Conservation (phyloP, 208 protist genomes). For the Leishmania guyanensis region DNA sequence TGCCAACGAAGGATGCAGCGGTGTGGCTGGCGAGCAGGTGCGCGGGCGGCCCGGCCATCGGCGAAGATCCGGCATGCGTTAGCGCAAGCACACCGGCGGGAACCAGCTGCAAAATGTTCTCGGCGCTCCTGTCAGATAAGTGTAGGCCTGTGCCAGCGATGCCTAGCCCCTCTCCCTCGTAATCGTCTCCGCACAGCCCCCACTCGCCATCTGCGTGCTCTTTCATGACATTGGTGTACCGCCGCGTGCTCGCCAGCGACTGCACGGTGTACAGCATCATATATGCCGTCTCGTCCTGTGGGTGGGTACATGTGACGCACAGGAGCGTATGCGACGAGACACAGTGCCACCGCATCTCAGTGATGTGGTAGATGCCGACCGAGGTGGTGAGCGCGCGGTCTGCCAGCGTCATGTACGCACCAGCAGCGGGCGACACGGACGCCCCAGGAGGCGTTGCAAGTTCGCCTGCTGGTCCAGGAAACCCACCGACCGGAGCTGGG, state of each 20-base stretch:
- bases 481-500: constrained; percentile 6
- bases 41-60: neutral
- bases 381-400: constrained; percentile 57
- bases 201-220: constrained; percentile 29
- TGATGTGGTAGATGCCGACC: constrained; percentile 54
- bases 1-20: constrained; percentile 5
- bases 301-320: constrained; percentile 68
- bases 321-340: constrained; percentile 68
- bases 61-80: constrained; percentile 24
- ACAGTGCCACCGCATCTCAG: constrained; percentile 65
- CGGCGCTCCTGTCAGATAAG: neutral
- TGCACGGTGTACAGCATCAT: constrained; percentile 77
- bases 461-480: neutral
- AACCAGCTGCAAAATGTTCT: constrained; percentile 41
- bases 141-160: constrained; percentile 1
- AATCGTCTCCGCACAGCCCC: constrained; percentile 22
- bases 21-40: constrained; percentile 13
- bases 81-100: constrained; percentile 54
- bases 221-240: constrained; percentile 45
- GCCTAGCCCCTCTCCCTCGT: constrained; percentile 12
- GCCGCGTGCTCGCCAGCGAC: constrained; percentile 36
- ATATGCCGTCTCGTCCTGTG: constrained; percentile 33
- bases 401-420: constrained; percentile 33
- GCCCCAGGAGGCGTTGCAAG: neutral
- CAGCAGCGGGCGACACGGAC: neutral